Conservation (phyloP, 2,329 filamentous ascomycete species). For the Colletotrichum sp. region DNA sequence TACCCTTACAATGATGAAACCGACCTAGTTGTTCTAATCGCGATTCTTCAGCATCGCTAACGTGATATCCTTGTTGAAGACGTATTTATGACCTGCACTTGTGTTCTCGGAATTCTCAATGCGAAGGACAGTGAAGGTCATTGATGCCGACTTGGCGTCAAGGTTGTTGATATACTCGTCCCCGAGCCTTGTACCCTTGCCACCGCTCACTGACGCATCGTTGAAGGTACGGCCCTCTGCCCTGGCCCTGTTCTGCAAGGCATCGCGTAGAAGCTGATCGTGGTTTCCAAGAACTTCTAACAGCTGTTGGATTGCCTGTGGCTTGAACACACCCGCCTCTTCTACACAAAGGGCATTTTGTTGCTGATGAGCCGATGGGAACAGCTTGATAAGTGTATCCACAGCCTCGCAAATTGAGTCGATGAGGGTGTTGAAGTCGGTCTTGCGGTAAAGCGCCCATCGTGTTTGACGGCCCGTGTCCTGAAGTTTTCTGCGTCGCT, state of each 20-base stretch:
- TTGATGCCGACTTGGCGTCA: background rate
- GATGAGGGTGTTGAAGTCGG: background rate
- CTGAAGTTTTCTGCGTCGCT: accelerated
- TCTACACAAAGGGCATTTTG: background rate
- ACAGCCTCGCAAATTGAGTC: background rate
- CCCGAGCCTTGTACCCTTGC: background rate
- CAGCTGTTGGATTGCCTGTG: background rate
- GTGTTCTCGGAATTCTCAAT: background rate
- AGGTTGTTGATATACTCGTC: background rate
- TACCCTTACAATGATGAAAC: accelerated
- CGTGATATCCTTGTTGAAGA: background rate
- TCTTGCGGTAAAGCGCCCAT: background rate
- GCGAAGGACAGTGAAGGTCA: background rate
- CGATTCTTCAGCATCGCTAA: background rate
- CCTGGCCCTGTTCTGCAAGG: background rate
- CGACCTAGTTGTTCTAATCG: background rate
- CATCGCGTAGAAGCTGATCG: background rate
- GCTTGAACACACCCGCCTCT: background rate
- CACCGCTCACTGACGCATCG: background rate
- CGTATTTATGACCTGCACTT: background rate
- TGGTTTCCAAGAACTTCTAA: background rate
- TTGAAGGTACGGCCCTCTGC: background rate
- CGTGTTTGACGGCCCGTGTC: background rate
- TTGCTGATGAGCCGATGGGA: background rate
- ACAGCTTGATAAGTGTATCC: background rate